Conservation (phyloP, 2,329 filamentous ascomycete species). For the Diplodia corticola region DNA sequence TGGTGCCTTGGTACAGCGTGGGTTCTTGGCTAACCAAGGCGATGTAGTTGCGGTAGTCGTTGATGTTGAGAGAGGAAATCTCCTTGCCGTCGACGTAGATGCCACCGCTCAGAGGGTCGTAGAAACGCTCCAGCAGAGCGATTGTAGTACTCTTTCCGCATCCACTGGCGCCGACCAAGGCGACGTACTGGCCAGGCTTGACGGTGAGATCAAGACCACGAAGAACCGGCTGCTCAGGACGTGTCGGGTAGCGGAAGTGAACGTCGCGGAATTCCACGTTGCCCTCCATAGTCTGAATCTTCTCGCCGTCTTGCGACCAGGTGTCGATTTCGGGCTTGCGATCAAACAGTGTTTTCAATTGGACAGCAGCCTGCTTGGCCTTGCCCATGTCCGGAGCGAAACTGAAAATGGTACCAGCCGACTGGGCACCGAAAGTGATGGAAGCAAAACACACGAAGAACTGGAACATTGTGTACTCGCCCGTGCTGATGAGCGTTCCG, state of each 20-base stretch:
- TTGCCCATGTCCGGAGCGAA: conserved; percentile 94
- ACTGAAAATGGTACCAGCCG: conserved; percentile 83
- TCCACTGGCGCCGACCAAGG: conserved; percentile 84
- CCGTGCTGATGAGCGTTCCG: conserved; percentile 68
- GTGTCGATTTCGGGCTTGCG: conserved; percentile 75
- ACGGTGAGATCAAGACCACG: conserved; percentile 77
- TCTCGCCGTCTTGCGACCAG: conserved; percentile 70
- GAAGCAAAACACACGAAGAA: conserved; percentile 92
- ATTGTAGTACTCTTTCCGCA: conserved; percentile 93
- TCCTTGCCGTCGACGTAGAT: conserved; percentile 80
- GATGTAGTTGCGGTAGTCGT: conserved; percentile 79
- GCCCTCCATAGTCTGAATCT: conserved; percentile 64
- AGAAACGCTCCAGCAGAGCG: conserved; percentile 84
- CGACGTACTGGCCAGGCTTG: conserved; percentile 74
- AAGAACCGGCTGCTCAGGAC: conserved; percentile 85
- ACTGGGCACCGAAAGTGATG: conserved; percentile 89
- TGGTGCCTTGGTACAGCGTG: conserved; percentile 88
- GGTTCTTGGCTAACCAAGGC: conserved; percentile 93
- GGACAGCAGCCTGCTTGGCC: conserved; percentile 75
- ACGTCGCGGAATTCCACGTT: conserved; percentile 88
- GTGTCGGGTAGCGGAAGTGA: conserved; percentile 87
- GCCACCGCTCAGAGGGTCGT: conserved; percentile 77
- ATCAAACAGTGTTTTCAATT: conserved; percentile 80
- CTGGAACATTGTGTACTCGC: conserved; percentile 74
- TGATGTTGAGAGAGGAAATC: conserved; percentile 64